Evolutionary conservation across 768 basidiomycete species (phyloP).

Genomic region (Lactarius trivialis): DNA sequence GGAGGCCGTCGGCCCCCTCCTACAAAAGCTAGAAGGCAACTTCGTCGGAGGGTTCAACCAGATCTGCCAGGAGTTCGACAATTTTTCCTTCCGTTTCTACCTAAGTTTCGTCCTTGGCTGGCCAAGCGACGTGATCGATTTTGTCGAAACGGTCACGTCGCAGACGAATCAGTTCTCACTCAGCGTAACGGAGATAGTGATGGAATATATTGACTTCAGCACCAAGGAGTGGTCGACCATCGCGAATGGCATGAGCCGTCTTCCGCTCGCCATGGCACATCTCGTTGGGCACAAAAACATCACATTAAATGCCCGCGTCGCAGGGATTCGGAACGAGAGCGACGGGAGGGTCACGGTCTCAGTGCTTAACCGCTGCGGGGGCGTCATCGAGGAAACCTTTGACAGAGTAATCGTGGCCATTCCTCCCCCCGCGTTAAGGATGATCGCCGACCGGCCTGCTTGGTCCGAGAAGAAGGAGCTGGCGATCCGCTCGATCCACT

Average conservation of each 20-base stretch:
- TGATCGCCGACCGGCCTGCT: constrained; percentile 24
- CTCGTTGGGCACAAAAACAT: constrained; percentile 24
- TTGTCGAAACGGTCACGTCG: constrained; percentile 25
- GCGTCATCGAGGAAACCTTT: constrained; percentile 16
- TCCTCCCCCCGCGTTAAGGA: constrained; percentile 25
- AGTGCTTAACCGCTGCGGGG: neutral
- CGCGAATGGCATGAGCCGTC: constrained; percentile 24
- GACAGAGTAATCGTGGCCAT: constrained; percentile 25
- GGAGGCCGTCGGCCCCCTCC: constrained; percentile 16
- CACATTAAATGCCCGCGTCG: constrained; percentile 24
- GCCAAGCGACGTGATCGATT: constrained; percentile 24
- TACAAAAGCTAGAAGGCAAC: constrained; percentile 15
- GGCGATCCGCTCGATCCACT: constrained; percentile 26
- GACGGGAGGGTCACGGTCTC: constrained; percentile 18
- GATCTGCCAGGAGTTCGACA: constrained; percentile 21
- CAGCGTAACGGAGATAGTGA: constrained; percentile 26
- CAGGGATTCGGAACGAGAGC: constrained; percentile 15
- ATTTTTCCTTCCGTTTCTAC: constrained; percentile 25
- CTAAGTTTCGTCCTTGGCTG: constrained; percentile 14
- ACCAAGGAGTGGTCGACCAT: constrained; percentile 25
- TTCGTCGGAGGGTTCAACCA: constrained; percentile 19
- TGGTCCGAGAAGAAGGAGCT: constrained; percentile 23
- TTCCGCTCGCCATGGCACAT: constrained; percentile 24
- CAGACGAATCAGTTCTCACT: constrained; percentile 27
- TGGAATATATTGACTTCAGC: constrained; percentile 26